These are phyloP conservation scores for Ceratobasidium sp. DNA, from an alignment of 1,284 basidiomycete species.

Conservation along the genomic window DNA sequence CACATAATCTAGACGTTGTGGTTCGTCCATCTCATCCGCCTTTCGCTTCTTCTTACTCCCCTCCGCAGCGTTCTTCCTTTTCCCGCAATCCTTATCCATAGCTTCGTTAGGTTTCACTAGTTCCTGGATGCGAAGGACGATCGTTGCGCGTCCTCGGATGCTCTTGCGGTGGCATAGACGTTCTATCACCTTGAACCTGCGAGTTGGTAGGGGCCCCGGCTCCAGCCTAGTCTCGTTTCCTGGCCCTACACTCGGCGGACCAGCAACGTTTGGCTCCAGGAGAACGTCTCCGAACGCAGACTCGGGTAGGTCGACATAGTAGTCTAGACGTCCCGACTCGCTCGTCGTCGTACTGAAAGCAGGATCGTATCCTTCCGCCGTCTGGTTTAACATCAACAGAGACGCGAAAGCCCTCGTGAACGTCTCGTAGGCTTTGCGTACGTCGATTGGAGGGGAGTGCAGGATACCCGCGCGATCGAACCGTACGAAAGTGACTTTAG, in stretches of 20 bases:
- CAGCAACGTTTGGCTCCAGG: conserved; percentile 1
- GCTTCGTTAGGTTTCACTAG: neutral
- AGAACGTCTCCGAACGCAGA: neutral
- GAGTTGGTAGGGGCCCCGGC: neutral
- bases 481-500: conserved; percentile 22
- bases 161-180: conserved; percentile 24
- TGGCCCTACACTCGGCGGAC: neutral
- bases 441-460: conserved; percentile 10
- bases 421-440: neutral
- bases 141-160: conserved; percentile 27
- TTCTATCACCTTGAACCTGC: conserved; percentile 26
- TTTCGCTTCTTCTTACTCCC: neutral
- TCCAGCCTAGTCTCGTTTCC: neutral
- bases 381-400: neutral
- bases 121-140: conserved; percentile 17
- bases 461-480: conserved; percentile 20
- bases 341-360: neutral
- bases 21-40: neutral
- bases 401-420: conserved; percentile 19
- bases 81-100: neutral
- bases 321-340: conserved; percentile 7
- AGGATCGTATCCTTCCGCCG: neutral
- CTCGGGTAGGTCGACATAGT: conserved; percentile 26
- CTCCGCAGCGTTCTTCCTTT: neutral
- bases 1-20: conserved; percentile 4